phyloP scores from a whole-genome alignment of 2,329 filamentous ascomycete species.

The Balansia obtecta region DNA sequence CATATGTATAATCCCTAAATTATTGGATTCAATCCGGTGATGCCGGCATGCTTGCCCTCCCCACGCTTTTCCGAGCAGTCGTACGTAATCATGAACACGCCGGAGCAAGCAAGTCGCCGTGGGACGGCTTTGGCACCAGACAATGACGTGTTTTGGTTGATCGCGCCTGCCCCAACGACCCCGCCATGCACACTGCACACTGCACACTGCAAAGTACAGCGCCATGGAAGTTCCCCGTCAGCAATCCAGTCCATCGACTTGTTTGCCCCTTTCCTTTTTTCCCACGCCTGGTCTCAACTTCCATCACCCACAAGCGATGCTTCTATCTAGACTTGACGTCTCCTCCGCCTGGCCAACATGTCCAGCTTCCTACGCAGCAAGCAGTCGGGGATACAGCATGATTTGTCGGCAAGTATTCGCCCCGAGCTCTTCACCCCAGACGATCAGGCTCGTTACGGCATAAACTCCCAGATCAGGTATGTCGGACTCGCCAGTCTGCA shows the following conservation, averaged over 20 bases:
- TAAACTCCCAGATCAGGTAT: conserved; percentile 62
- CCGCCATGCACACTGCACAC: background rate
- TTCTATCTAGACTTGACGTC: background rate
- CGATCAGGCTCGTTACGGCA: conserved; percentile 70
- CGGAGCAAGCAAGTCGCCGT: too few species aligned
- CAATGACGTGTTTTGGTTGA: too few species aligned
- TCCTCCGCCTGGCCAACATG: conserved; percentile 38
- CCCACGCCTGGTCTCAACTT: background rate
- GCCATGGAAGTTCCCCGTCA: background rate
- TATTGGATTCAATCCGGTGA: too few species aligned
- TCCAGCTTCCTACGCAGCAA: conserved; percentile 81
- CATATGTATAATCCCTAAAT: too few species aligned
- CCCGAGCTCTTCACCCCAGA: conserved; percentile 72
- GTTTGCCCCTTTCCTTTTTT: background rate
- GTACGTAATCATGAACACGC: too few species aligned
- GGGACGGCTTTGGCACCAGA: too few species aligned
- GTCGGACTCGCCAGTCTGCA: conserved; percentile 1
- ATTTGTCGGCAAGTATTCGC: conserved; percentile 71
- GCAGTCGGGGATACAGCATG: conserved; percentile 84
- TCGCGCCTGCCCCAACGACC: background rate
- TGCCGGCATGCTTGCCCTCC: too few species aligned
- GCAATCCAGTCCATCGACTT: background rate
- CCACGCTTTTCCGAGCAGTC: too few species aligned
- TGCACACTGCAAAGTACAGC: too few species aligned
- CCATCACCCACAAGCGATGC: conserved; percentile 1